Evolutionary conservation across 176 grass and related monocot species (phyloP).

Genomic region (Musa troglodytarum): DNA sequence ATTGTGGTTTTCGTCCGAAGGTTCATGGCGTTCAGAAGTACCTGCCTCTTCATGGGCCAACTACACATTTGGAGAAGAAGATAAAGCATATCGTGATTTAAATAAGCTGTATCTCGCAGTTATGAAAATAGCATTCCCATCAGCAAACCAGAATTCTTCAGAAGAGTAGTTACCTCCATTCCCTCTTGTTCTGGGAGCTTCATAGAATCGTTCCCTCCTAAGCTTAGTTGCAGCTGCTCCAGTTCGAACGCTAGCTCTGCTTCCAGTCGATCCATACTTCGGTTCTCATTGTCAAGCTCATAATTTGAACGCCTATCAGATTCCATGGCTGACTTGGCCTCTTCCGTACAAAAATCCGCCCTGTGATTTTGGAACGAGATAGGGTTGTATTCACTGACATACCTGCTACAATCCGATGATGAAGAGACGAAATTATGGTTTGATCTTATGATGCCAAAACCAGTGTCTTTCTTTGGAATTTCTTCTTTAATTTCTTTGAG

Average conservation of each 20-base stretch:
- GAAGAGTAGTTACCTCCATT: slow-evolving; percentile 5
- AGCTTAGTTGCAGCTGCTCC: slow-evolving; percentile 13
- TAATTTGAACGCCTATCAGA: neutral
- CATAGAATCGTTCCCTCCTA: neutral
- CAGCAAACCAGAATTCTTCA: neutral
- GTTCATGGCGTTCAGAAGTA: neutral
- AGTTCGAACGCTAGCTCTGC: slow-evolving; percentile 1
- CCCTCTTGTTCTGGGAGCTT: neutral
- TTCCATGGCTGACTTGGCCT: neutral
- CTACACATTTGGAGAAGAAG: neutral
- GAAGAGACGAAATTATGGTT: neutral
- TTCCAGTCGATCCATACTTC: slow-evolving; percentile 12
- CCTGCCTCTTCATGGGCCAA: neutral
- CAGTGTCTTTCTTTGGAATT: neutral
- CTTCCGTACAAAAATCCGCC: neutral
- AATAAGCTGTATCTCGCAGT: neutral
- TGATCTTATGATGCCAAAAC: neutral
- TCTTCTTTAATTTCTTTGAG: slow-evolving; percentile 36
- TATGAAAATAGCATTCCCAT: neutral
- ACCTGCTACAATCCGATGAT: slow-evolving; percentile 4
- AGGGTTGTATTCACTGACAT: neutral
- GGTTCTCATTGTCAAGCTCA: neutral
- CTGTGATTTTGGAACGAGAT: neutral
- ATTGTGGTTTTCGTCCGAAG: neutral
- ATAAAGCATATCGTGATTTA: neutral